Percentiles rank a stretch among this genome's conserved stretches.
Evolutionary conservation across 129 eudicot species (phyloP).

Genomic region (Flaveria linearis): DNA sequence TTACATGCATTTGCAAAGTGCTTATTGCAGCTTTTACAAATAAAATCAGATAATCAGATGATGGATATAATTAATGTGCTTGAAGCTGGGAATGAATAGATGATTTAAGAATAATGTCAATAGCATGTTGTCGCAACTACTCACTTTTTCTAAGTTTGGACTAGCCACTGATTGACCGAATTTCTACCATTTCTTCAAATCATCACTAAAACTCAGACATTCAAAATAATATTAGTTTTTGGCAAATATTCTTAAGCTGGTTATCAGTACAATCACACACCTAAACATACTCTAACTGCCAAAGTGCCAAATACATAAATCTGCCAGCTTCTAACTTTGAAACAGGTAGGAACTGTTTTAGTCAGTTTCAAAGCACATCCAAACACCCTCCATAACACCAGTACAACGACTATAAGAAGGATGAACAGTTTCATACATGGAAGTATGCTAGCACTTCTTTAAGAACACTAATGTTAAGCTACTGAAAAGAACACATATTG

Average conservation of each 20-base stretch:
- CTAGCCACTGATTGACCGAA: background rate
- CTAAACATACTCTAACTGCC: conserved; percentile 1
- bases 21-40: background rate
- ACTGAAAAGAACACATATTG: background rate
- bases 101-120: background rate
- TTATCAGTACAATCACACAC: background rate
- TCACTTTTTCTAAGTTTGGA: too few species aligned
- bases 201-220: background rate
- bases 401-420: background rate
- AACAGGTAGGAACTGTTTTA: background rate
- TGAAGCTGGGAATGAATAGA: background rate
- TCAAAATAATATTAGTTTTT: background rate
- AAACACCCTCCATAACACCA: background rate
- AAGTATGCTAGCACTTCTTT: background rate
- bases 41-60: background rate
- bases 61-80: background rate
- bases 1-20: background rate
- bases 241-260: background rate
- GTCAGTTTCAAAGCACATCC: conserved; percentile 9
- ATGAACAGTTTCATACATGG: background rate
- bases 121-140: background rate
- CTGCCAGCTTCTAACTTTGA: background rate
- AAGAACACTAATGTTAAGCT: background rate
- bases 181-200: background rate
- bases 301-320: background rate